Evolutionary conservation across 805 yeast species (phyloP).

Genomic region (Candida nitratophila): DNA sequence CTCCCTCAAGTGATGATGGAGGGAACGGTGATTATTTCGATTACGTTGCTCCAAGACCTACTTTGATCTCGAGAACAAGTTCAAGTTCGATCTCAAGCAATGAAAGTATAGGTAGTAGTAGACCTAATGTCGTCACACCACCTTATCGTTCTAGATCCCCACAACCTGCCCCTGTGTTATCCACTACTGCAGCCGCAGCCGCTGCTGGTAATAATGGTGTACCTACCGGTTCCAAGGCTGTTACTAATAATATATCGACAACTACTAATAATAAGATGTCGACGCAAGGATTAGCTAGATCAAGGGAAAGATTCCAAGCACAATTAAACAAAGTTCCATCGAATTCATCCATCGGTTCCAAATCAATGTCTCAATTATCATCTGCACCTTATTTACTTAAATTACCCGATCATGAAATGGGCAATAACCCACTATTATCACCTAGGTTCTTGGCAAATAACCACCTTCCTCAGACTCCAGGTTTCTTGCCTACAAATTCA

Average conservation of each 20-base stretch:
- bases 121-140: not conserved
- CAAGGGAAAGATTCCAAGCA: slow-evolving; percentile 15
- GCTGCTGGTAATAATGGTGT: slow-evolving; percentile 2
- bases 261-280: slow-evolving; percentile 3
- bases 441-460: not conserved
- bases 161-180: not conserved
- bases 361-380: no score
- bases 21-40: slow-evolving; percentile 19
- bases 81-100: not conserved
- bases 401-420: slow-evolving; percentile 3
- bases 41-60: slow-evolving; percentile 21
- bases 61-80: not conserved
- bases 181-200: not conserved
- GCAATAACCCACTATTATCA: not conserved
- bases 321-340: slow-evolving; percentile 14
- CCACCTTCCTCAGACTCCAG: slow-evolving; percentile 17
- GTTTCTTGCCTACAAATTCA: slow-evolving; percentile 14
- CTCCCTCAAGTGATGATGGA: not conserved
- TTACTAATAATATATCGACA: slow-evolving; percentile 1
- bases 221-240: not conserved
- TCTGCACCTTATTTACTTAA: not conserved
- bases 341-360: slow-evolving; percentile 1
- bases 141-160: slow-evolving; percentile 2
- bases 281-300: slow-evolving; percentile 12
- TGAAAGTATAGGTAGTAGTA: not conserved